Base-by-base conservation (phyloP, 805 yeast species). In the Yarrowia sp. region DNA sequence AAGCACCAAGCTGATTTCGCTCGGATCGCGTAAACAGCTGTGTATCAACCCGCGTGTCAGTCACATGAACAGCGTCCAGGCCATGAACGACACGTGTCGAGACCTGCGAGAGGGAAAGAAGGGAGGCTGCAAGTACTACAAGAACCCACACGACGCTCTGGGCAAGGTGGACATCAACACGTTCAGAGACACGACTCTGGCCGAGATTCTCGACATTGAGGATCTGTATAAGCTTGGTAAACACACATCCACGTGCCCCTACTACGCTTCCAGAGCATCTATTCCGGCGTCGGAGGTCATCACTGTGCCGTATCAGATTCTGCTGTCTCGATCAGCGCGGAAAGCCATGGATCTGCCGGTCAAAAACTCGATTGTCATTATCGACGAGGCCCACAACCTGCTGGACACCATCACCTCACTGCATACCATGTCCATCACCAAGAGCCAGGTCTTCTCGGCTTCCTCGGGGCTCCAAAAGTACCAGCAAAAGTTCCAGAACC, bases 301-400 rank as follows among this genome's bases (percentile, higher is more conserved):
- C 0, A 85, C 97, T 0, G 75, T 93, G 42, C 97, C 98, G 0
- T 92, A 92, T 68, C 97, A 91, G 67, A 76, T 89, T 65, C 71
- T 92, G 13, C 74, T 90, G 0, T 88, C 86, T 64, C 78, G 78
- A 12, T 76, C 78, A 7, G 76, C 94, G 0, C 77, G 97, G 66
- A 78, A 78, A 5, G 76, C 84, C 0, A 69, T 91, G 42, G 81
- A 82, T 1, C 69, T 92, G 6, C 78, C 84, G 39, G 68, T 92
- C 9, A 79, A 80, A 59, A 81, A 83, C 62, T 79, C 92, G 0
- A 80, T 92, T 2, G 83, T 93, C 0, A 81, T 93, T 5, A 85
- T 92, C 25, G 98, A 92, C 71, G 98, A 92, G 70, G 97, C 97
- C 0, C 98, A 92, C 70, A 92, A 92, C 70, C 74, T 92, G 42